These are phyloP conservation scores for Xylariales sp. DNA, from an alignment of 2,329 filamentous ascomycete genomes.

Conservation along the genomic window DNA sequence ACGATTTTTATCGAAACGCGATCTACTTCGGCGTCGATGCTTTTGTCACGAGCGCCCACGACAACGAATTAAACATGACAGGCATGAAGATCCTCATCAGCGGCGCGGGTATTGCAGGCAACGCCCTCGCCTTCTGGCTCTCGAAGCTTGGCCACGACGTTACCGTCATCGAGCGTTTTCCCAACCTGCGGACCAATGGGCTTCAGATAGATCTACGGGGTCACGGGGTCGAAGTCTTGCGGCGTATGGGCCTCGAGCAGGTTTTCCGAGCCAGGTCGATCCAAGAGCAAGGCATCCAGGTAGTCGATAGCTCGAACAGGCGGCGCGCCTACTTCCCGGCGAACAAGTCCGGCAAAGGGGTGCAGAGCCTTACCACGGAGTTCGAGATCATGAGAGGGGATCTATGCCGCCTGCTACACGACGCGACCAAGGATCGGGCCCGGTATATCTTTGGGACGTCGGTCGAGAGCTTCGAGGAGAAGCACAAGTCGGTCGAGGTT, in stretches of 20 bases:
- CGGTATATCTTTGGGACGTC: conserved; percentile 29
- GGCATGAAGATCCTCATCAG: conserved; percentile 32
- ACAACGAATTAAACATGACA: too few relatives aligned
- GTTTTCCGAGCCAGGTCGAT: conserved; percentile 31
- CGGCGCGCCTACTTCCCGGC: conserved; percentile 33
- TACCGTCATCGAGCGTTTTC: conserved; percentile 37
- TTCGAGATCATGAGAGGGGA: conserved; percentile 58
- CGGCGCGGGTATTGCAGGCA: conserved; percentile 32
- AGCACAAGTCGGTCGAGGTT: conserved; percentile 24
- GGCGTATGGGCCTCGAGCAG: conserved; percentile 45
- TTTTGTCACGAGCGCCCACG: too few relatives aligned
- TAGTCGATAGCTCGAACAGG: conserved; percentile 37
- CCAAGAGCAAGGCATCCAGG: conserved; percentile 41
- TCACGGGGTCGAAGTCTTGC: conserved; percentile 44
- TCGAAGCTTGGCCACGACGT: conserved; percentile 31
- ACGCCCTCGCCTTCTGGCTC: conserved; percentile 46
- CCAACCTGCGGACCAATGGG: conserved; percentile 39
- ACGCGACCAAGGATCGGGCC: conserved; percentile 28
- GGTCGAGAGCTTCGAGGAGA: conserved; percentile 24
- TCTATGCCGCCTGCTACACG: conserved; percentile 44
- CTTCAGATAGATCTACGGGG: conserved; percentile 51
- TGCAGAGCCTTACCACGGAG: conserved; percentile 46
- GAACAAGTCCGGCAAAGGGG: conserved; percentile 35
- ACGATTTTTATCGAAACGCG: too few relatives aligned
- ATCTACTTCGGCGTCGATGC: too few relatives aligned